Base-by-base conservation (phyloP, 306 rosid genomes). In the Pueraria montana region DNA sequence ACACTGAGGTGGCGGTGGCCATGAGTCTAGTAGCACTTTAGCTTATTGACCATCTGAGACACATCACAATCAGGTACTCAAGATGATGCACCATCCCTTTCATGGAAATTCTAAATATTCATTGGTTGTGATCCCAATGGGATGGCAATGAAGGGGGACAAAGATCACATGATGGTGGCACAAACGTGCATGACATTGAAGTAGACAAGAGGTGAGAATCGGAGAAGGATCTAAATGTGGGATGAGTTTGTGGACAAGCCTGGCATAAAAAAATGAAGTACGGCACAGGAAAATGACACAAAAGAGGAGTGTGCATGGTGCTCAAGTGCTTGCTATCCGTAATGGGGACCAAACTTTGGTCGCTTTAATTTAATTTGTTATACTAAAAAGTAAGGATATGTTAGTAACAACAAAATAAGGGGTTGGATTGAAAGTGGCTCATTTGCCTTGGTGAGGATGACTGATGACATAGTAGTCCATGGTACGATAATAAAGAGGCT, bases 181-280 rank as follows among this genome's bases (percentile, higher is more conserved):
- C 92, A 80, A 80, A 85, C 74, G 86, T 87, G 87, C 89, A 83
- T 87, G 83, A 72, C 76, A 76, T 64, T 42, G 40, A 77, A 80
- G 20, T 79, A 46, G 78, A 82, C 14, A 58, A 63, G 68, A 84
- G 77, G 59, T 49, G 76, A 55, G 58, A 74, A 77, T 61, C 48
- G 65, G 59, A 38, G 63, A 84, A 87, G 48, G 87, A 58, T 63
- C 67, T 20, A 23, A 45, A 23, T 56, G 40, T 74, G 76, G 68
- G 73, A 43, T n/a, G 81, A 24, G 46, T 76, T 83, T 42, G 83
- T 55, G 80, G 88, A 80, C 83, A 67, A 64, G 82, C 78, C 67
- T 69, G 72, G 67, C 59, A 23, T 36, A 59, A 58, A 83, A 30
- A 46, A 49, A 48, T 0, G 56, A 32, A 24, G 79, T 68, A 83